Conservation (phyloP, 257 asterid genomes). For the Verbena officinalis region DNA sequence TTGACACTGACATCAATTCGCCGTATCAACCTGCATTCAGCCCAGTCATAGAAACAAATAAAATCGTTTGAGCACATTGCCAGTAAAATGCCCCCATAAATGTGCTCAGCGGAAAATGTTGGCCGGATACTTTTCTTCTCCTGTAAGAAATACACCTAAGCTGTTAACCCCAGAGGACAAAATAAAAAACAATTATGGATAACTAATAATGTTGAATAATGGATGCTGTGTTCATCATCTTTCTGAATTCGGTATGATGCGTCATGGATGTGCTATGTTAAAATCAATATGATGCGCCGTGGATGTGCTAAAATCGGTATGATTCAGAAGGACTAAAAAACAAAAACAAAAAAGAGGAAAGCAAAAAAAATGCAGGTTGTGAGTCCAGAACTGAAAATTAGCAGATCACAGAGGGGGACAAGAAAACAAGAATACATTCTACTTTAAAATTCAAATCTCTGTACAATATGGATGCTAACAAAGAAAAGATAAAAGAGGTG, state of each 20-base stretch:
- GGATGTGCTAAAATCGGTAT: conserved; percentile 4
- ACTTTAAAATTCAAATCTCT: background rate
- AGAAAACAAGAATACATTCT: conserved; percentile 1
- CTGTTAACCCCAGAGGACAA: conserved; percentile 25
- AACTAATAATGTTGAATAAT: background rate
- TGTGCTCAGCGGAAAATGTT: conserved; percentile 95
- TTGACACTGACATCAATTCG: conserved; percentile 94
- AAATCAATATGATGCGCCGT: too few relatives aligned
- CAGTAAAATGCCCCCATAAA: conserved; percentile 86
- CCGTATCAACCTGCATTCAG: conserved; percentile 92
- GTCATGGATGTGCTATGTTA: background rate
- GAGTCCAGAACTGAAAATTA: conserved; percentile 11
- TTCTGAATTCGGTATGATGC: background rate
- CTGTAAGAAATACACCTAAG: conserved; percentile 51
- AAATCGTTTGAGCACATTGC: conserved; percentile 97
- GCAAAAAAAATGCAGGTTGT: background rate
- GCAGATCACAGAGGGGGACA: background rate
- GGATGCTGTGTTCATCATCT: conserved; percentile 17
- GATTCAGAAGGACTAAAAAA: background rate
- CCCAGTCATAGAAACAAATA: conserved; percentile 95
- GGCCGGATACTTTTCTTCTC: conserved; percentile 98
- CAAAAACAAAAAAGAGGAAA: background rate
- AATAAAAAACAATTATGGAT: background rate
- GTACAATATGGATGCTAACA: conserved; percentile 3
- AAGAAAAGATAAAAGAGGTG: conserved; percentile 3